Conservation (phyloP, 768 basidiomycete species). For the Mycena olivaceomarginata region DNA sequence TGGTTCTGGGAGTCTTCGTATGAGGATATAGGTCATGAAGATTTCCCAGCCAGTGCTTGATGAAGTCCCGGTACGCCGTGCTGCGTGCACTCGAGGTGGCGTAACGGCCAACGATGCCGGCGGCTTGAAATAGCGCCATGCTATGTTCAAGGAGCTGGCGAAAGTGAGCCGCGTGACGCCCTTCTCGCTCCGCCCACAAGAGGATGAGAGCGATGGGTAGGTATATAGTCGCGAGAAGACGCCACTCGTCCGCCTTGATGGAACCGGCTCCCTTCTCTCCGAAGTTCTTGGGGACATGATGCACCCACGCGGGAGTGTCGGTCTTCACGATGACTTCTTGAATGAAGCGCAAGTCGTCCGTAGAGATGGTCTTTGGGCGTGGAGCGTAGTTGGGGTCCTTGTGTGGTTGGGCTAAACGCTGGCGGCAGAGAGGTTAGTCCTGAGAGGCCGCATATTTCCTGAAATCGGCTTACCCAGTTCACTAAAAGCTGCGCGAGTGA, state of each 20-base stretch:
- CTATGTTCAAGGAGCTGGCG: slow-evolving; percentile 49
- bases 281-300: slow-evolving; percentile 49
- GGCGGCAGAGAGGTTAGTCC: too few species aligned
- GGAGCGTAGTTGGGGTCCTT: too few species aligned
- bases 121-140: slow-evolving; percentile 50
- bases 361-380: too few species aligned
- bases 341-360: too few species aligned
- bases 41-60: slow-evolving; percentile 1
- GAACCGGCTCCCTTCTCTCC: slow-evolving; percentile 51
- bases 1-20: slow-evolving; percentile 37
- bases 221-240: slow-evolving; percentile 49
- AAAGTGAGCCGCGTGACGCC: slow-evolving; percentile 3
- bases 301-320: too few species aligned
- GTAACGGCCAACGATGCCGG: slow-evolving; percentile 41
- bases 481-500: too few species aligned
- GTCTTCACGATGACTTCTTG: too few species aligned
- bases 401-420: too few species aligned
- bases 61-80: too few species aligned
- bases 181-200: slow-evolving; percentile 33
- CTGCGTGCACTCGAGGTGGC: slow-evolving; percentile 33
- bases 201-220: slow-evolving; percentile 55
- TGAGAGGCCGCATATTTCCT: too few species aligned
- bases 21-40: slow-evolving; percentile 50
- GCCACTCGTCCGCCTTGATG: slow-evolving; percentile 61
- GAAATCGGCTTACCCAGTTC: too few species aligned